Conservation (phyloP, 805 yeast species). For the Starmerella stellata region DNA sequence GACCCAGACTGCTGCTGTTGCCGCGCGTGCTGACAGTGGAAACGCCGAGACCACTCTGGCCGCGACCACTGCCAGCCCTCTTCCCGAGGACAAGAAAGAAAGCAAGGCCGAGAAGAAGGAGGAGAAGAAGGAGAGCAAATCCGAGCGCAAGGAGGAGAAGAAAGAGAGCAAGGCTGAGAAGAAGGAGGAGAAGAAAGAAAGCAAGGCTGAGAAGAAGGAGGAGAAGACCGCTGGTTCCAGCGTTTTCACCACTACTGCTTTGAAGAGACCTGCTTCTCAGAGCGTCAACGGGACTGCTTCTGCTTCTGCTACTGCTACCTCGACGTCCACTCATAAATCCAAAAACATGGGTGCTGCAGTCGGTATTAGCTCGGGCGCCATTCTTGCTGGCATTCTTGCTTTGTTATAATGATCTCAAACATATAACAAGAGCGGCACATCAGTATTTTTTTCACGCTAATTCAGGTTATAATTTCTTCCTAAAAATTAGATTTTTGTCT, state of each 20-base stretch:
- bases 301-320: neutral
- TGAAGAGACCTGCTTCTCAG: neutral
- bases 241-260: neutral
- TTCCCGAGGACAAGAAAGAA: neutral
- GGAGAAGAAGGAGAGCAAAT: conserved; percentile 8
- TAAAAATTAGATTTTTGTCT: neutral
- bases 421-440: no score
- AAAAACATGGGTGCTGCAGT: conserved; percentile 5
- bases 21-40: no score
- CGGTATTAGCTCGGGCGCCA: conserved; percentile 10
- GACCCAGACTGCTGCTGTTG: no score
- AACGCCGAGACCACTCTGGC: no score
- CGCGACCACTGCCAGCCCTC: no score
- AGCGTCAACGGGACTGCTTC: neutral
- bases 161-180: conserved; percentile 5
- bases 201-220: no score
- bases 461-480: no score
- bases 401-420: conserved; percentile 8
- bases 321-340: neutral
- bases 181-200: no score
- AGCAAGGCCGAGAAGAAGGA: conserved; percentile 5
- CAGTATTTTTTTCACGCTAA: no score
- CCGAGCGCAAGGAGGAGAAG: conserved; percentile 8
- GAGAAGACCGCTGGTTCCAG: conserved; percentile 3
- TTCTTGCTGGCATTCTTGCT: conserved; percentile 10